phyloP scores from a whole-genome alignment of 345 rosid species.

The Bruguiera sexangula region DNA sequence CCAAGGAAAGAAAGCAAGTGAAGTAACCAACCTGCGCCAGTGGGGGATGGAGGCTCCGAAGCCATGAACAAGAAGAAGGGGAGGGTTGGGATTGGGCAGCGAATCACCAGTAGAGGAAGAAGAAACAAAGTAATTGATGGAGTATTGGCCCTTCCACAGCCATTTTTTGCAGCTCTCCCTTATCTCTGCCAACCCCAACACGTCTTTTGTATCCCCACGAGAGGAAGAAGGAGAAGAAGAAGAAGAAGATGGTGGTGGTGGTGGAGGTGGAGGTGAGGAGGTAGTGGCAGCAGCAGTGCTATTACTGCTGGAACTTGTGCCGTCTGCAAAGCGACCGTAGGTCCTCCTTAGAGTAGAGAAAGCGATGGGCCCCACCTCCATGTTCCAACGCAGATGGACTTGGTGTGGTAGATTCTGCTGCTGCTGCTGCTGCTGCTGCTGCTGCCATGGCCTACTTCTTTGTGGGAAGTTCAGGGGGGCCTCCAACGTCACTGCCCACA shows the following conservation, averaged over 20 bases:
- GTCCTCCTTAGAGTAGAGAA: not conserved
- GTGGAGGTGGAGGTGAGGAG: no score
- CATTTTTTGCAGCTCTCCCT: slow-evolving; percentile 49
- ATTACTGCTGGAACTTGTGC: no score
- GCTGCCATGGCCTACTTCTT: not conserved
- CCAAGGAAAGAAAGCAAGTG: not conserved
- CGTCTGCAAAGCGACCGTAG: not conserved
- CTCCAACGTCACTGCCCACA: not conserved
- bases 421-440: not conserved
- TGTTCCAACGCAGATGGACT: not conserved
- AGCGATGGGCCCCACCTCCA: not conserved
- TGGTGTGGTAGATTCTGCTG: not conserved
- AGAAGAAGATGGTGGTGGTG: no score
- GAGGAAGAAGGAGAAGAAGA: not conserved
- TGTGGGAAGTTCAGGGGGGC: not conserved
- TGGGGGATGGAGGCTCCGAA: slow-evolving; percentile 94
- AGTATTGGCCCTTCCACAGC: slow-evolving; percentile 71
- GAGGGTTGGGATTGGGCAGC: slow-evolving; percentile 25
- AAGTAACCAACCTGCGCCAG: slow-evolving; percentile 62
- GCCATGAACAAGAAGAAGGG: slow-evolving; percentile 81
- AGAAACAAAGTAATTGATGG: slow-evolving; percentile 69
- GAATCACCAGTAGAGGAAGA: slow-evolving; percentile 28
- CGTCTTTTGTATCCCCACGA: not conserved
- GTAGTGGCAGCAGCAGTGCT: not conserved
- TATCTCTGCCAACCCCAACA: slow-evolving; percentile 45